Evolutionary conservation across 192 early-diverging fungal species (phyloP).

Genomic region (Backusella tarrabulga): DNA sequence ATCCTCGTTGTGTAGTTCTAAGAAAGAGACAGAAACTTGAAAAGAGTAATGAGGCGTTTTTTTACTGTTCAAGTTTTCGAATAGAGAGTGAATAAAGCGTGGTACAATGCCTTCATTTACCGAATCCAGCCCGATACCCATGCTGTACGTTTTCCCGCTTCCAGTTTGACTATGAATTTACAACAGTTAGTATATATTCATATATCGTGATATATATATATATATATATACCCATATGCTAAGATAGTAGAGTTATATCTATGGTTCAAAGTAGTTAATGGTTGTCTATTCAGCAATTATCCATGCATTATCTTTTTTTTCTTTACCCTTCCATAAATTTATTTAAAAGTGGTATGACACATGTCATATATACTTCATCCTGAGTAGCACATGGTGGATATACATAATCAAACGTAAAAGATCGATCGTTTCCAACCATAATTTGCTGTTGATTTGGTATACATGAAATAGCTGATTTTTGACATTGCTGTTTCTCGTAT

Average conservation of each 20-base stretch:
- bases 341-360: constrained; percentile 58
- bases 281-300: background rate
- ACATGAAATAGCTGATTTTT: constrained; percentile 51
- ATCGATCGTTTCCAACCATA: constrained; percentile 55
- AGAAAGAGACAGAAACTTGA: constrained; percentile 72
- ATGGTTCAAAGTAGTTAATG: background rate
- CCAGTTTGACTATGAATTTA: constrained; percentile 71
- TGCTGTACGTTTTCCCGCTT: constrained; percentile 93
- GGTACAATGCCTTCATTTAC: constrained; percentile 56
- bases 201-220: background rate
- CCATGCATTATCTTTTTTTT: background rate
- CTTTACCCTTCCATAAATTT: constrained; percentile 72
- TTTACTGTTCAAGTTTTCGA: constrained; percentile 35
- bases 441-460: constrained; percentile 59
- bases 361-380: constrained; percentile 54
- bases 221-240: constrained; percentile 68
- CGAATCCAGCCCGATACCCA: constrained; percentile 76
- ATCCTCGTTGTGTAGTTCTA: constrained; percentile 98
- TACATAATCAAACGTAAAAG: constrained; percentile 72
- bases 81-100: constrained; percentile 62
- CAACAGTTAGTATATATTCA: background rate
- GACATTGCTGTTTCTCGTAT: constrained; percentile 65
- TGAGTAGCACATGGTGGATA: constrained; percentile 57
- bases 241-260: constrained; percentile 91
- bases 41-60: constrained; percentile 36